Conservation (phyloP, 305 asterid genomes). For the Fraxinus velutina region DNA sequence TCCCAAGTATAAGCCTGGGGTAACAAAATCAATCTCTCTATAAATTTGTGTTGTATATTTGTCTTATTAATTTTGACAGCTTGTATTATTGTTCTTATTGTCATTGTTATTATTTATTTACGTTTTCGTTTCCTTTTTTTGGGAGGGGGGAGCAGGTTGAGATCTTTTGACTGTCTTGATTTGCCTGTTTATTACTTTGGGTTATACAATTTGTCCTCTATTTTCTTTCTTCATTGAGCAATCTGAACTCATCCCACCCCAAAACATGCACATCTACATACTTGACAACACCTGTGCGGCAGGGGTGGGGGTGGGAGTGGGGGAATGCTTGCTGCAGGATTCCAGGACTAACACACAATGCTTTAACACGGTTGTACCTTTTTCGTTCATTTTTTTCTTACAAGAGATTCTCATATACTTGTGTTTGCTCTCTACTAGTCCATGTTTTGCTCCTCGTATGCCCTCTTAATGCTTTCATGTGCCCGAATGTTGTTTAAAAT, state of each 20-base stretch:
- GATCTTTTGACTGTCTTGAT: slow-evolving; percentile 3
- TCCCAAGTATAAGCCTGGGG: slow-evolving; percentile 98
- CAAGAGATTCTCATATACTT: not conserved
- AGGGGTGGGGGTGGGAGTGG: not conserved
- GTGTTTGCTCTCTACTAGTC: not conserved
- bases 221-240: not conserved
- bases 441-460: not conserved
- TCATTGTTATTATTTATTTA: not conserved
- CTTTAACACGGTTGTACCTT: not conserved
- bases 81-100: not conserved
- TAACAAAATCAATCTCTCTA: slow-evolving; percentile 28
- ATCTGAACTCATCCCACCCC: slow-evolving; percentile 1
- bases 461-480: slow-evolving; percentile 9
- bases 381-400: not conserved
- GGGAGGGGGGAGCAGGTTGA: not conserved
- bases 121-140: not conserved
- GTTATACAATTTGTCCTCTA: not conserved
- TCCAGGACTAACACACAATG: not conserved
- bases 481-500: not conserved
- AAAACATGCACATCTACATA: not conserved
- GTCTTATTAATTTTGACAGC: not conserved
- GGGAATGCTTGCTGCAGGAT: not conserved
- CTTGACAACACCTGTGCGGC: not conserved
- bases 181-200: slow-evolving; percentile 2
- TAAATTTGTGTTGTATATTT: not conserved